Base-by-base conservation (phyloP, 1,284 basidiomycete species). In the Apiotrichum mycotoxinovorans region DNA sequence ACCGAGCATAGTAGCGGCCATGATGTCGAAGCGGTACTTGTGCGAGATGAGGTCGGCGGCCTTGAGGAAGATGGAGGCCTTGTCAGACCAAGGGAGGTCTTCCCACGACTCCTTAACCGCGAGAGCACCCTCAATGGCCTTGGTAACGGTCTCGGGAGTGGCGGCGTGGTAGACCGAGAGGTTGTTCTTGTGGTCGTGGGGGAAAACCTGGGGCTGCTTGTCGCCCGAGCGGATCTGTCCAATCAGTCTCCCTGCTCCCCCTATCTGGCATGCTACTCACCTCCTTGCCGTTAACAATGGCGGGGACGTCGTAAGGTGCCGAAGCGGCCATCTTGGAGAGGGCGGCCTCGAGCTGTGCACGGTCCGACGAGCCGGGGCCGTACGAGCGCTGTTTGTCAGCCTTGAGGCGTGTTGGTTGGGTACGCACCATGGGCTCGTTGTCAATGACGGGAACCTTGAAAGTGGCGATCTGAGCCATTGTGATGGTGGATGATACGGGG, bases 1-100 rank as follows among this genome's bases (percentile, higher is more conserved):
- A 15, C 95, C 95, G 45, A 99, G 83, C 81, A 98, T 97, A 47
- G 95, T 98, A 33, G 95, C 93, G 33, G 96, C 96, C 80, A 98
- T 84, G 53, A 99, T 82, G 79, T 89, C 87, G 81, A 91, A 93
- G 69, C 94, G 83, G 78, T 96, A 97, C 83, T 98, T 98, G 61
- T 87, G 87, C 66, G 89, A 87, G 60, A 94, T 84, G 56, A 98
- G 85, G 75, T 98, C 95, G 35, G 93, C 93, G 2, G 93, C 92
- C 78, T 96, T 96, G 68, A 99, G 83, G 82, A 98, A 98, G 79
- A 98, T 96, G 55, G 95, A 91, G 8, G 96, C 94, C 49, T 92
- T 85, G 78, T 98, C 96, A 70, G 85, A 87, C 92, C 93, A 98
- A 2, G 95, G 93, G 81, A 98, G 81, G 60, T 84, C 81, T 80